phyloP scores from a whole-genome alignment of 2,329 filamentous ascomycete genomes.

The Metarhizium robertsii region DNA sequence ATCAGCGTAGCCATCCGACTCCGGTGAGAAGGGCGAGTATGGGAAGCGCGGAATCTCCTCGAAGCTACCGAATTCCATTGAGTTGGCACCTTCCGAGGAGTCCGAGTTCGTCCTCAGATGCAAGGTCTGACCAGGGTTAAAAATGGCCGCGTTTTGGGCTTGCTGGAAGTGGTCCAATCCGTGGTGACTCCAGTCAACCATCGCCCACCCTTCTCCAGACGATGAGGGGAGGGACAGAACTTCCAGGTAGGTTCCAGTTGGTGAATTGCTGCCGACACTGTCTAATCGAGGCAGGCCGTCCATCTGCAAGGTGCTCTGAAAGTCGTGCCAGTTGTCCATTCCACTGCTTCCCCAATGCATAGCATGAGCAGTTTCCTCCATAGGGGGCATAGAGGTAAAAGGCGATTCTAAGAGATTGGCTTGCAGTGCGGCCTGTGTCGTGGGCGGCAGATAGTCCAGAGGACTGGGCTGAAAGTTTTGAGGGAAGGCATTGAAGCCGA shows the following conservation, averaged over 20 bases:
- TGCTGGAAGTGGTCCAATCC: constrained; percentile 52
- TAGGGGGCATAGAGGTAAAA: constrained; percentile 49
- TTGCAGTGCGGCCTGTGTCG: constrained; percentile 55
- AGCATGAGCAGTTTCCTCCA: constrained; percentile 44
- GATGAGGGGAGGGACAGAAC: constrained; percentile 74
- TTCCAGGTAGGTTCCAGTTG: constrained; percentile 59
- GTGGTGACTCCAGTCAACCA: constrained; percentile 66
- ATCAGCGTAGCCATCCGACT: constrained; percentile 66
- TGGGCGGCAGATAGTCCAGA: constrained; percentile 51
- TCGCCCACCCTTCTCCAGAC: constrained; percentile 79
- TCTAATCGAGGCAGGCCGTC: constrained; percentile 31
- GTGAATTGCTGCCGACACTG: constrained; percentile 36
- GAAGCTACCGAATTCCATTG: constrained; percentile 66
- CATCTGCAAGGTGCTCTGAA: constrained; percentile 53
- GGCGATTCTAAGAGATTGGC: constrained; percentile 53
- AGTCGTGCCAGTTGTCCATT: constrained; percentile 72
- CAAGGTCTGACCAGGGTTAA: constrained; percentile 85
- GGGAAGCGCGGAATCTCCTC: constrained; percentile 66
- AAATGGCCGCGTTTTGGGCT: constrained; percentile 57
- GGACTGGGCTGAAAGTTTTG: constrained; percentile 43
- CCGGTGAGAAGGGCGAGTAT: constrained; percentile 72
- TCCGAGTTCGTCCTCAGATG: constrained; percentile 83
- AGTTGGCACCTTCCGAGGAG: constrained; percentile 63
- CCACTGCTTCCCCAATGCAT: constrained; percentile 51
- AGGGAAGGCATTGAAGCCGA: constrained; percentile 44